Percentiles rank a stretch among this genome's conserved stretches.
phyloP scores from a whole-genome alignment of 768 basidiomycete species.

The Russula abietina region DNA sequence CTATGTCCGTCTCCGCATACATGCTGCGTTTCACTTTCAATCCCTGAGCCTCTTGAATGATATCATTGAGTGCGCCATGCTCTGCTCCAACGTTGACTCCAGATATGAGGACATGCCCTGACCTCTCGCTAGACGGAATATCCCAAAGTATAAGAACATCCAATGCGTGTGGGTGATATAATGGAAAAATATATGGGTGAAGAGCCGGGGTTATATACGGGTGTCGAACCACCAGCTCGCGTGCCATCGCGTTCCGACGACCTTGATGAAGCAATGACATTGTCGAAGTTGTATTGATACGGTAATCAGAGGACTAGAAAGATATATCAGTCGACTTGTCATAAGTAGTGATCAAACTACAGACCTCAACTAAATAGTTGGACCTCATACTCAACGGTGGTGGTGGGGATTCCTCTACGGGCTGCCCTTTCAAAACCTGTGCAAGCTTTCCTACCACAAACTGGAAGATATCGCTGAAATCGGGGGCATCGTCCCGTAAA shows the following conservation, averaged over 20 bases:
- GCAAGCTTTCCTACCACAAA: slow-evolving; percentile 51
- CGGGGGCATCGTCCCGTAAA: slow-evolving; percentile 35
- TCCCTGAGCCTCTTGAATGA: slow-evolving; percentile 53
- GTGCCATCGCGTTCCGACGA: slow-evolving; percentile 40
- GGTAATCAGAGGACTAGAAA: slow-evolving; percentile 19
- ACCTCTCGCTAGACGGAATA: slow-evolving; percentile 50
- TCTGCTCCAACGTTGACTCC: slow-evolving; percentile 60
- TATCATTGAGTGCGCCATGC: slow-evolving; percentile 57
- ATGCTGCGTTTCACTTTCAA: slow-evolving; percentile 73
- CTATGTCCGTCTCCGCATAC: slow-evolving; percentile 84
- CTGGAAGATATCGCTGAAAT: slow-evolving; percentile 39
- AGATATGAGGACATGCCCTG: slow-evolving; percentile 54
- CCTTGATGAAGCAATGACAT: slow-evolving; percentile 47
- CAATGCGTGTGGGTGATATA: slow-evolving; percentile 66
- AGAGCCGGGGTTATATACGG: slow-evolving; percentile 51
- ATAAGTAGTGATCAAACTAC: neutral
- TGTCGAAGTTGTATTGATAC: slow-evolving; percentile 30
- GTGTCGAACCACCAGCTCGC: slow-evolving; percentile 37
- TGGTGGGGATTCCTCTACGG: slow-evolving; percentile 22
- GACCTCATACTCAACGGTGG: slow-evolving; percentile 26
- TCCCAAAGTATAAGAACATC: slow-evolving; percentile 77
- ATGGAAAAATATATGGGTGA: slow-evolving; percentile 64
- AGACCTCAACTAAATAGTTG: slow-evolving; percentile 24
- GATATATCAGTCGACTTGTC: neutral
- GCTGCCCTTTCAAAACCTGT: slow-evolving; percentile 44